phyloP scores from a whole-genome alignment of 345 rosid genomes.

The Salix exigua region DNA sequence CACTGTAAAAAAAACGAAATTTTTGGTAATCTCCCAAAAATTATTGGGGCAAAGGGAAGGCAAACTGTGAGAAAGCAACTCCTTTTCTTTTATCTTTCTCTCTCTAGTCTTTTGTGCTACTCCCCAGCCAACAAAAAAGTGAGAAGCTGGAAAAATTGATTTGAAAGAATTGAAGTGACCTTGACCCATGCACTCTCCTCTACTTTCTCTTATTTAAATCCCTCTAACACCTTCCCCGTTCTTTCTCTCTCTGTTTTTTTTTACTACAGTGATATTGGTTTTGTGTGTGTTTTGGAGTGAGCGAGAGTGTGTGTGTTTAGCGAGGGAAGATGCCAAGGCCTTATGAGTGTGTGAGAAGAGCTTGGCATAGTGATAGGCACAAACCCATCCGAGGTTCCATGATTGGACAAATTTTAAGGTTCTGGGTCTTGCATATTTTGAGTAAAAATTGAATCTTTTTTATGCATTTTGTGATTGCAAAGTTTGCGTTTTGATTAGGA shows the following conservation, averaged over 20 bases:
- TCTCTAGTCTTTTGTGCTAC: conserved; percentile 9
- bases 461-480: conserved; percentile 17
- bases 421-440: conserved; percentile 24
- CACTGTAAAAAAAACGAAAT: neutral
- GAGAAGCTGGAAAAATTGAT: conserved; percentile 29
- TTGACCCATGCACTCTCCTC: conserved; percentile 23
- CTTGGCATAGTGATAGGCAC: conserved; percentile 98
- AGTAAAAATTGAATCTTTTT: conserved; percentile 1
- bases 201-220: neutral
- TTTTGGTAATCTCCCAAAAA: conserved; percentile 12
- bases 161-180: conserved; percentile 27
- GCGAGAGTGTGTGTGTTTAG: neutral
- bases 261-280: neutral
- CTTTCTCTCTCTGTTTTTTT: neutral
- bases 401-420: conserved; percentile 94
- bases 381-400: conserved; percentile 83
- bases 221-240: neutral
- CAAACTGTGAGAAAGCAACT: conserved; percentile 33
- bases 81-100: conserved; percentile 13
- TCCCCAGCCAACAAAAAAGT: conserved; percentile 27
- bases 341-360: conserved; percentile 86
- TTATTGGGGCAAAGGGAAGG: conserved; percentile 26
- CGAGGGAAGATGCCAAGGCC: conserved; percentile 78
- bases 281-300: neutral
- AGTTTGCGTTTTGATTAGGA: conserved; percentile 48